phyloP scores from a whole-genome alignment of 2,329 filamentous ascomycete genomes.

The Byssothecium circinans region DNA sequence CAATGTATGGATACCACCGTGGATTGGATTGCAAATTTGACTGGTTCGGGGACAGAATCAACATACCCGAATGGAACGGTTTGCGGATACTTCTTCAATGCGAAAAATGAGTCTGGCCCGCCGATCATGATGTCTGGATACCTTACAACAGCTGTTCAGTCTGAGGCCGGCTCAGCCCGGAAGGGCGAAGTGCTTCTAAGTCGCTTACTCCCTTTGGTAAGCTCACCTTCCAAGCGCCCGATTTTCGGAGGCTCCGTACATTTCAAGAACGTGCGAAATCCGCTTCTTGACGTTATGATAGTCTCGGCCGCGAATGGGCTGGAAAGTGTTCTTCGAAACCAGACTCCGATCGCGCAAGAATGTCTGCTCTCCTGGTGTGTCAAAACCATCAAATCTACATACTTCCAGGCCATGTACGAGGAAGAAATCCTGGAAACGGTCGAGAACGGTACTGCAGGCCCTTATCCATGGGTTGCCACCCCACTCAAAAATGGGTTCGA shows the following conservation, averaged over 20 bases:
- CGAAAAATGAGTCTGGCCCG: not conserved
- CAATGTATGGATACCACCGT: conserved; percentile 11
- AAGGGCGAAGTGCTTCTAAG: conserved; percentile 15
- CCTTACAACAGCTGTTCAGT: not conserved
- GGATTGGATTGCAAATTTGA: conserved; percentile 19
- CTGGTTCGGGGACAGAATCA: not conserved
- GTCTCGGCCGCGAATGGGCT: not conserved
- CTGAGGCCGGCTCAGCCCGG: not conserved
- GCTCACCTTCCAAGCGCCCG: too few species aligned
- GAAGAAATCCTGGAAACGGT: conserved; percentile 15
- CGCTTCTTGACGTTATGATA: conserved; percentile 21
- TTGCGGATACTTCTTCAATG: conserved; percentile 34
- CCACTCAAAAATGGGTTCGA: not conserved
- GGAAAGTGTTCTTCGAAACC: conserved; percentile 7
- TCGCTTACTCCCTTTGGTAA: too few species aligned
- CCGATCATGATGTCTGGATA: conserved; percentile 28
- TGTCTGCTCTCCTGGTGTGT: conserved; percentile 31
- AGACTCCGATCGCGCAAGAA: conserved; percentile 18
- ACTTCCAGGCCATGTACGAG: conserved; percentile 16
- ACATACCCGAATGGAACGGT: conserved; percentile 19
- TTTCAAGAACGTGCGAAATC: conserved; percentile 22
- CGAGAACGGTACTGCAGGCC: conserved; percentile 9
- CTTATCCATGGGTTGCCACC: conserved; percentile 16
- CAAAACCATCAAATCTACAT: conserved; percentile 26
- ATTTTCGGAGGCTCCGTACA: conserved; percentile 14